Conservation (phyloP, 805 yeast species). For the Isabelozyma gotoi region DNA sequence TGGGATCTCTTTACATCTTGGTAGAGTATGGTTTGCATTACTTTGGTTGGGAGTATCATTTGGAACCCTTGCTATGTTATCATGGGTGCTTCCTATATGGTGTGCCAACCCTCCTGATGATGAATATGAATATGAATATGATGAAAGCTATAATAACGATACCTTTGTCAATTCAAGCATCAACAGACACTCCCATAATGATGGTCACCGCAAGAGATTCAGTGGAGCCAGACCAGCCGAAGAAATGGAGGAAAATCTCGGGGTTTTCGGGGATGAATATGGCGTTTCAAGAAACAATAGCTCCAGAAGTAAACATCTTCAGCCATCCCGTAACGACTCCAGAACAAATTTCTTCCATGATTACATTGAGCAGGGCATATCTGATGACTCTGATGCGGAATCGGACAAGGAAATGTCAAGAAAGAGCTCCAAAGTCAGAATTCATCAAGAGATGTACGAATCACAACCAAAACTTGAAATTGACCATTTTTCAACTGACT, state of each 20-base stretch:
- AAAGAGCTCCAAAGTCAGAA: not conserved
- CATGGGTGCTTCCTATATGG: constrained; percentile 45
- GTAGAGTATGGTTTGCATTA: constrained; percentile 40
- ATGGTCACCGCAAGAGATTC: not conserved
- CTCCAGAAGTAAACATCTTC: not conserved
- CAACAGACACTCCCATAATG: not conserved
- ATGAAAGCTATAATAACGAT: constrained; percentile 1
- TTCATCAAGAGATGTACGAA: not conserved
- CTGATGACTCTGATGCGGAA: not conserved
- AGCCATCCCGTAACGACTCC: no score
- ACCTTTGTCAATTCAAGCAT: not conserved
- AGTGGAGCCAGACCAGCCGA: not conserved
- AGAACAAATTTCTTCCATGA: no score
- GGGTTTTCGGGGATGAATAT: not conserved
- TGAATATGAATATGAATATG: constrained; percentile 3
- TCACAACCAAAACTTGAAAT: not conserved
- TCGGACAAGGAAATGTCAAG: not conserved
- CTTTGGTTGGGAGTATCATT: constrained; percentile 36
- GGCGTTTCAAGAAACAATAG: not conserved
- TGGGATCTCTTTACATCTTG: constrained; percentile 46
- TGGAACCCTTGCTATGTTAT: constrained; percentile 21
- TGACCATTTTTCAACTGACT: constrained; percentile 2
- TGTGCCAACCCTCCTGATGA: constrained; percentile 47
- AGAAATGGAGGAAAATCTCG: not conserved
- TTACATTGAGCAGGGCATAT: not conserved